These are phyloP conservation scores for Clonostachys chloroleuca DNA, from an alignment of 2,329 filamentous ascomycete genomes.

Conservation along the genomic window DNA sequence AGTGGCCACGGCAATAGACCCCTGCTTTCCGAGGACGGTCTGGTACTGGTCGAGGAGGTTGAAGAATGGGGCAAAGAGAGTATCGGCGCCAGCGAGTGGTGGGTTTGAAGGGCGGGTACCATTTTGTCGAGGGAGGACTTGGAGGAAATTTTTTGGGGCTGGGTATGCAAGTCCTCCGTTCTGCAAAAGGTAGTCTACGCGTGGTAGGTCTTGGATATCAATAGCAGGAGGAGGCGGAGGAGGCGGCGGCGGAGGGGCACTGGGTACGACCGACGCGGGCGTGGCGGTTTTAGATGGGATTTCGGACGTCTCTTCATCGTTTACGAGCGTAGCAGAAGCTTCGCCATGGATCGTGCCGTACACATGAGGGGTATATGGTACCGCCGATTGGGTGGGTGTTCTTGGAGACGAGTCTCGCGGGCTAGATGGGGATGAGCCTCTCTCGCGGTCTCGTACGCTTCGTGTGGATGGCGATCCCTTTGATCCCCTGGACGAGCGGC, in stretches of 20 bases:
- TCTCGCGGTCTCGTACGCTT: slow-evolving; percentile 26
- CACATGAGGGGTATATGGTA: slow-evolving; percentile 39
- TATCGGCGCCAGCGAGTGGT: slow-evolving; percentile 62
- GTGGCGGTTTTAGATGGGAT: slow-evolving; percentile 32
- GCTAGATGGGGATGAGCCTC: slow-evolving; percentile 40
- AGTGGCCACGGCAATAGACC: slow-evolving; percentile 90
- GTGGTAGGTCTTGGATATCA: slow-evolving; percentile 65
- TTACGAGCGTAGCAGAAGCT: slow-evolving; percentile 25
- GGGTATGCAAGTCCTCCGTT: slow-evolving; percentile 75
- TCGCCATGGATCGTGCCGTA: slow-evolving; percentile 32
- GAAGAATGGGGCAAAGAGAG: slow-evolving; percentile 78
- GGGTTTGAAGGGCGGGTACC: slow-evolving; percentile 57
- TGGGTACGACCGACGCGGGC: slow-evolving; percentile 31
- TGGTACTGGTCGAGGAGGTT: slow-evolving; percentile 83
- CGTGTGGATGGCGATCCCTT: slow-evolving; percentile 32
- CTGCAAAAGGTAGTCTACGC: slow-evolving; percentile 88
- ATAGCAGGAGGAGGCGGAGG: slow-evolving; percentile 76
- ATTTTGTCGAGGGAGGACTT: slow-evolving; percentile 53
- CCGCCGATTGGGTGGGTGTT: slow-evolving; percentile 51
- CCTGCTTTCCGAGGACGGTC: slow-evolving; percentile 74
- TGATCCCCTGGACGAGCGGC: slow-evolving; percentile 25
- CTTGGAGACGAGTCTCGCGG: slow-evolving; percentile 53
- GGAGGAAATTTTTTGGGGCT: slow-evolving; percentile 70
- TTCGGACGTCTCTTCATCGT: slow-evolving; percentile 20
- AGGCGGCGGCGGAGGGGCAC: slow-evolving; percentile 70